Evolutionary conservation across 2,329 filamentous ascomycete species (phyloP), one percentile per base, ranked within the genome.

Genomic region (Chaetothyriales sp.): DNA sequence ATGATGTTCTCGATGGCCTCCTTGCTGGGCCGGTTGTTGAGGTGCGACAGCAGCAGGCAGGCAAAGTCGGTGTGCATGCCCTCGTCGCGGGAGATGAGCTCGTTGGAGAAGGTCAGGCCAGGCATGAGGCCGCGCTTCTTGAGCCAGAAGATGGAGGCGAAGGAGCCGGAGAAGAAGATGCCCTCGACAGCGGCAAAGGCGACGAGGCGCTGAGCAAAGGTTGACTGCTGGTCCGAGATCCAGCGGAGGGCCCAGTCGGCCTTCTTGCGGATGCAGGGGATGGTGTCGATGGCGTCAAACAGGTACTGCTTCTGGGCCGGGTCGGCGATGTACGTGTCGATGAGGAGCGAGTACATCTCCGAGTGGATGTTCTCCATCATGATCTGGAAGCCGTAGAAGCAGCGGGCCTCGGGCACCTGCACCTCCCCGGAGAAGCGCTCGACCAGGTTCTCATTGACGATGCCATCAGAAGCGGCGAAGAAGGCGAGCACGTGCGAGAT

Each of bases 351-450:
- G 79, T 98, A 98, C 50, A 92, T 98, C 76, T 98, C 92, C 15
- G 92, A 95, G 79, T 98, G 92, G 64, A 98, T 95, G 75, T 98
- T 98, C 78, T 98, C 92, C 86, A 98, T 96, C 92, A 98, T 98
- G 75, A 96, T 96, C 76, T 98, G 92, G 80, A 98, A 98, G 58
- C 92, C 92, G 70, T 98, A 98, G 79, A 98, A 98, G 81, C 92
- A 98, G 64, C 92, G 88, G 58, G 92, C 92, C 73, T 98, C 92
- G 9, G 92, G 90, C 53, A 96, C 82, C 73, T 98, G 92, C 26
- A 98, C 90, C 72, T 98, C 92, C 59, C 80, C 83, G 64, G 86
- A 94, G 81, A 98, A 98, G 57, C 92, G 86, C 79, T 96, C 89
- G 54, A 98, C 82, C 20, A 98, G 78, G 77, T 98, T 98, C 79